These are phyloP conservation scores for Syzygium aqueum DNA, from an alignment of 345 rosid species.

Conservation along the genomic window DNA sequence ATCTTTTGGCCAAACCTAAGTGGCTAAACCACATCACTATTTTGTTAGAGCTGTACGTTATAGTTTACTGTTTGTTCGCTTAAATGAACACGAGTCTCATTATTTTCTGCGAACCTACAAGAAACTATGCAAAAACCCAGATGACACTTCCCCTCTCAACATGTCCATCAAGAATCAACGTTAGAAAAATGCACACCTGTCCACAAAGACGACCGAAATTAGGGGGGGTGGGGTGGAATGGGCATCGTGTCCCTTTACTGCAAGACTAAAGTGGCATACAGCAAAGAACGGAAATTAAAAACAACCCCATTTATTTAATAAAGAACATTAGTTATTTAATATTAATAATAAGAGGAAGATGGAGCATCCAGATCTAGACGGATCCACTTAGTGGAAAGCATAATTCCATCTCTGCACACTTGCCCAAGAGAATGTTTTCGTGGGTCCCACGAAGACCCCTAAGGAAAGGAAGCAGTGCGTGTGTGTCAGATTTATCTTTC, in stretches of 20 bases:
- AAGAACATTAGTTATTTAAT: neutral
- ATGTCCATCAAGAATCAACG: neutral
- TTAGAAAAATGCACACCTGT: neutral
- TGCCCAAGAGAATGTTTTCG: constrained; percentile 61
- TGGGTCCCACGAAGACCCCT: constrained; percentile 16
- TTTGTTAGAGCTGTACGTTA: neutral
- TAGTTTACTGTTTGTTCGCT: neutral
- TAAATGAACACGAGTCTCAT: neutral
- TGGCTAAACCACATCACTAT: neutral
- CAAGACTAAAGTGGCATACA: constrained; percentile 25
- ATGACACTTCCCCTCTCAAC: neutral
- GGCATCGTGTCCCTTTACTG: constrained; percentile 2
- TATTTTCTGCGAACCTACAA: neutral
- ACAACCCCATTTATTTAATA: neutral
- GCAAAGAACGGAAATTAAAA: constrained; percentile 16
- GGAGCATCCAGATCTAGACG: constrained; percentile 16
- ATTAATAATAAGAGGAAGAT: neutral
- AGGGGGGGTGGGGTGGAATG: neutral
- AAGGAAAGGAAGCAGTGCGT: constrained; percentile 7
- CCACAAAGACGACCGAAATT: constrained; percentile 22
- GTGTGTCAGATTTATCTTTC: constrained; percentile 31
- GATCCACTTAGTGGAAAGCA: constrained; percentile 33
- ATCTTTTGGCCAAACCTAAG: neutral
- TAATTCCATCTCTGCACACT: constrained; percentile 48
- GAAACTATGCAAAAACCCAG: neutral